phyloP scores from a whole-genome alignment of 495 filamentous ascomycete genomes.

The Neurospora africana region DNA sequence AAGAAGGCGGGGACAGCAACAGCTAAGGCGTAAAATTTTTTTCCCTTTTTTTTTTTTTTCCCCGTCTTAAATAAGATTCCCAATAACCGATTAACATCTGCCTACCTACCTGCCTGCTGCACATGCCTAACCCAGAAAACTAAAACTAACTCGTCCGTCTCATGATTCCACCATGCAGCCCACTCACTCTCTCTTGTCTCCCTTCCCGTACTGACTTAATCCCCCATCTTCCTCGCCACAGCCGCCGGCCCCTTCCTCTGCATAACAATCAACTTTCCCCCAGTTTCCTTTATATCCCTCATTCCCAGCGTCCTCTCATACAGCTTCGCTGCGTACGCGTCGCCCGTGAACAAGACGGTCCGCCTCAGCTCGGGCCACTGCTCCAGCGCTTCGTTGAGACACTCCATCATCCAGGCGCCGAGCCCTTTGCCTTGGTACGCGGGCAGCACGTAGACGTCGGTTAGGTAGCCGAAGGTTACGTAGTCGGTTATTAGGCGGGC shows the following conservation, averaged over 20 bases:
- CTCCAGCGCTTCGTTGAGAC: slow-evolving; percentile 44
- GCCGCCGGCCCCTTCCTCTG: slow-evolving; percentile 17
- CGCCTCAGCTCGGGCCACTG: slow-evolving; percentile 46
- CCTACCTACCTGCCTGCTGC: not conserved
- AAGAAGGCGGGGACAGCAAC: slow-evolving; percentile 42
- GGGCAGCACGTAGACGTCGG: slow-evolving; percentile 53
- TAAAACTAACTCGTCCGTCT: not conserved
- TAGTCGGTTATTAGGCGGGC: slow-evolving; percentile 55
- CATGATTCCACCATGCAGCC: not conserved
- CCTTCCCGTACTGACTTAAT: not conserved
- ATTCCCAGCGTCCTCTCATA: slow-evolving; percentile 41
- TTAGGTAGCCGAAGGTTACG: slow-evolving; percentile 56
- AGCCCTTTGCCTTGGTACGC: slow-evolving; percentile 50
- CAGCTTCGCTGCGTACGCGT: slow-evolving; percentile 24
- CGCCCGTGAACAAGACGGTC: slow-evolving; percentile 40
- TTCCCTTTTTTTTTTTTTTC: not conserved
- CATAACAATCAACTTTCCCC: slow-evolving; percentile 16
- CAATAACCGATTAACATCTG: not conserved
- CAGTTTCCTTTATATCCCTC: slow-evolving; percentile 24
- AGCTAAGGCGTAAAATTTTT: slow-evolving; percentile 10
- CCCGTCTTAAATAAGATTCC: not conserved
- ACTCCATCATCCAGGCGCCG: slow-evolving; percentile 50
- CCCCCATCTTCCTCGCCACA: slow-evolving; percentile 2
- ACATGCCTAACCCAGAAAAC: too few species aligned
- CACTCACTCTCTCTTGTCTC: not conserved